These are phyloP conservation scores for Pseudogymnoascus sp. DNA, from an alignment of 2,329 filamentous ascomycete species.

Conservation along the genomic window DNA sequence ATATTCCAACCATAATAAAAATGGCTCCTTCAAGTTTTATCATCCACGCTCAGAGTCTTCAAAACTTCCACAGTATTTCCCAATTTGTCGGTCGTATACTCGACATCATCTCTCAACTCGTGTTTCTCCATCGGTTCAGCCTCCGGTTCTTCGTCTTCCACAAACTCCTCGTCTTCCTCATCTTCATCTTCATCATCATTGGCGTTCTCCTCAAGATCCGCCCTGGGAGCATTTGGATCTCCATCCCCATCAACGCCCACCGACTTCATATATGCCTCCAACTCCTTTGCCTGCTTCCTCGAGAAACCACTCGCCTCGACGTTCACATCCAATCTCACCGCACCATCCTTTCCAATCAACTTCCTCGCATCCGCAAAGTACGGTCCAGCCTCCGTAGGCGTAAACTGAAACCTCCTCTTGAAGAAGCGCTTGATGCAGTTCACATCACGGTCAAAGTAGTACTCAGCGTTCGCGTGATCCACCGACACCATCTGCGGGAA, in stretches of 20 bases:
- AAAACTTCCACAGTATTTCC: conserved; percentile 19
- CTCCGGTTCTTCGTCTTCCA: conserved; percentile 21
- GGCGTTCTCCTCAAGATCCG: conserved; percentile 33
- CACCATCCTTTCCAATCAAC: conserved; percentile 54
- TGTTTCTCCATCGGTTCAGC: not conserved
- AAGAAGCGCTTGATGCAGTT: conserved; percentile 95
- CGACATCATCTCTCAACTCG: conserved; percentile 24
- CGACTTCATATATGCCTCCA: conserved; percentile 81
- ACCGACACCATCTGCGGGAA: conserved; percentile 98
- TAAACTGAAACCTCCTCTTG: conserved; percentile 78
- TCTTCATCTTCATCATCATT: conserved; percentile 30
- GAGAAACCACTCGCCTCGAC: conserved; percentile 93
- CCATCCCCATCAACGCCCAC: conserved; percentile 46
- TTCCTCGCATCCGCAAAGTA: conserved; percentile 80
- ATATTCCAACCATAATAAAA: not conserved
- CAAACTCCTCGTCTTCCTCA: conserved; percentile 25
- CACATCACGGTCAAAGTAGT: conserved; percentile 96
- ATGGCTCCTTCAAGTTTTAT: conserved; percentile 23
- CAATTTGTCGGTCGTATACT: conserved; percentile 24
- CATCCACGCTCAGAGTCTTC: conserved; percentile 17
- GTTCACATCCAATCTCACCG: conserved; percentile 69
- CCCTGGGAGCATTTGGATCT: conserved; percentile 24
- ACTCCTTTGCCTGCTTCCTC: conserved; percentile 90
- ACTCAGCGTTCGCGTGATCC: conserved; percentile 86
- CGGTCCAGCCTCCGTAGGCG: conserved; percentile 71